Evolutionary conservation across 2,329 filamentous ascomycete genomes (phyloP), one percentile per base, ranked within the genome.

Genomic region (Rhinocladiella mackenziei): DNA sequence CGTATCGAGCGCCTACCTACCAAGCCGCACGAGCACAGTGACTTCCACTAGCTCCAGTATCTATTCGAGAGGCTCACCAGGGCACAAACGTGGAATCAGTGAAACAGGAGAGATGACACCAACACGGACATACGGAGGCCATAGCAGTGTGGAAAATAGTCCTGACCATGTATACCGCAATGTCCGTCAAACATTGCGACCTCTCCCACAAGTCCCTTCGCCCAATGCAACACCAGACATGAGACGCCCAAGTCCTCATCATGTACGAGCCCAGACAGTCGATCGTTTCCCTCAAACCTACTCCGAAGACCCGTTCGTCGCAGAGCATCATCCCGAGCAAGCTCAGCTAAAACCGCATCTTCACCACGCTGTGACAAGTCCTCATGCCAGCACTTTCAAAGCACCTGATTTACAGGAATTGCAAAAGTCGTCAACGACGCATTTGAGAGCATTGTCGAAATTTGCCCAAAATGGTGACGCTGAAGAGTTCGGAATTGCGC

Each of bases 361-460:
- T n/a, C 52, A 56, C n/a, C 47, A 60, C 41, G 54, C 42, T 15
- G 30, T 44, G 25, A 52, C 54, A 14, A 54, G 56, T 39, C 61
- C 63, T 38, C 56, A 57, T 26, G 57, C 62, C 18, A 62, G 73
- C 9, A 69, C 75, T 3, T 65, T 89, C 11, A 76, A 73, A 5
- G 73, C 78, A 0, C 83, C 86, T 2, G 89, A 96, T 53, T 73
- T 97, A 8, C 79, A 89, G 62, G 83, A 80, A 23, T 74, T 98
- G 13, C 84, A 91, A 45, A 86, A 86, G 57, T 97, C 92, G 0
- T 86, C 91, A 0, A 97, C 92, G 1, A 83, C 84, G 45, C 87
- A 98, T 64, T 76, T 98, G 15, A 83, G 89, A 31, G 89, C 88
- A 0, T 72, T 97, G 26, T 95, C 91, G 5, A 84, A 82, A 57